Evolutionary conservation across 805 yeast species (phyloP), one percentile per base, ranked within the genome.

Genomic region (Schizosaccharomyces japonicus): DNA sequence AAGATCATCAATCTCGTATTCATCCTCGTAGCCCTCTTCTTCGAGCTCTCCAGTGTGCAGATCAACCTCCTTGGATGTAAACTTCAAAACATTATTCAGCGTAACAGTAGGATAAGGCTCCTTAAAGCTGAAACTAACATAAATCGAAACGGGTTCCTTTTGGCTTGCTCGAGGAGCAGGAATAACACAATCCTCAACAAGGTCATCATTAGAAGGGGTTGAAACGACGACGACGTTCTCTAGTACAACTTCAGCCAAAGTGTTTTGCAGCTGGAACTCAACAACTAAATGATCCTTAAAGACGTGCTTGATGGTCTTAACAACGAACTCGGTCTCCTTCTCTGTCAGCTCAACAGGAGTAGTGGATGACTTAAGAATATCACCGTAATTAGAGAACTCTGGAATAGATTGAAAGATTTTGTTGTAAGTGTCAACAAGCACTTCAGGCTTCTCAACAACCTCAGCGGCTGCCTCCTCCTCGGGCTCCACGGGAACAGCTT

Each of bases 251-350:
- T 79, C 90, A 21, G 74, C 71, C 58, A 84, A 70, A 2, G 96
- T 90, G 66, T 90, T 90, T 50, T 78, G 72, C 53, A 90, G 73
- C 53, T 79, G 75, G 63, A 73, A 87, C 66, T 87, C 95, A 53
- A 84, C 63, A 52, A 87, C 73, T 57, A 78, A 66, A 56, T 80
- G 76, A 13, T 72, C 66, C 51, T 73, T 74, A 63, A 80, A 90
- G 49, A 85, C 64, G 60, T 85, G 96, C 62, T 82, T 85, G 49
- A 81, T 68, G 31, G 79, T 85, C 47, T 70, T 71, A 50, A 90
- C 93, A 40, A 83, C 85, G 61, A 84, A 83, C 64, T 90, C 98
- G 51, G 92, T 83, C 61, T 85, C 96, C 50, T 72, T 69, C 61
- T 90, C 98, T 21, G 96, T 85, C 57, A 87, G 72, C 53, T 78